A percentile compares a stretch with the other conserved stretches of the same genome.
These are phyloP conservation scores for Pseudogymnoascus sp. DNA, from an alignment of 2,329 filamentous ascomycete genomes.

Conservation along the genomic window DNA sequence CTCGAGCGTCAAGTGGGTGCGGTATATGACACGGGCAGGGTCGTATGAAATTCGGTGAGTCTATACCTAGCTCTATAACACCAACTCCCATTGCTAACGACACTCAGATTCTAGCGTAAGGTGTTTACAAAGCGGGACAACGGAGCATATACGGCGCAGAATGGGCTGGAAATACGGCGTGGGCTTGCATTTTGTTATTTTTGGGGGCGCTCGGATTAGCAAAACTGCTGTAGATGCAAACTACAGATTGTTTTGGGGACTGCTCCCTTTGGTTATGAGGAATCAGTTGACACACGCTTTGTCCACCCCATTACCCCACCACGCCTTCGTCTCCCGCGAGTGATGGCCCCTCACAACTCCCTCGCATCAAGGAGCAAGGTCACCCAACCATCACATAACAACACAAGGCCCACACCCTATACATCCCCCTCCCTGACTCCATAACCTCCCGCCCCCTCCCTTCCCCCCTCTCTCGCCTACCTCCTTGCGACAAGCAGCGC, in stretches of 20 bases:
- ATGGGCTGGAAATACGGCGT: not conserved
- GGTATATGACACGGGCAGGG: constrained; percentile 96
- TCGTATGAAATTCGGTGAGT: constrained; percentile 88
- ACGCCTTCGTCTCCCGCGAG: not conserved
- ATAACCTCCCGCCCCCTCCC: not conserved
- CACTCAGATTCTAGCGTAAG: not conserved
- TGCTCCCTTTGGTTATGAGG: not conserved
- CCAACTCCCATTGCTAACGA: not conserved
- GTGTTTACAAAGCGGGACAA: constrained; percentile 3
- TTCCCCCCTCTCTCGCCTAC: not conserved
- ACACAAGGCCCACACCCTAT: not conserved
- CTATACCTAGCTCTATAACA: not conserved
- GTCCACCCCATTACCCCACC: not conserved
- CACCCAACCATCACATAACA: not conserved
- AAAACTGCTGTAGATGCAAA: not conserved
- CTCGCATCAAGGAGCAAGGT: not conserved
- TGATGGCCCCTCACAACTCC: not conserved
- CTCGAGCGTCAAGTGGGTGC: constrained; percentile 96
- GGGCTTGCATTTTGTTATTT: not conserved
- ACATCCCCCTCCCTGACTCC: no score
- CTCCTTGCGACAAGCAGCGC: not conserved
- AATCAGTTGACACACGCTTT: not conserved
- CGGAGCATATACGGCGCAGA: constrained; percentile 6
- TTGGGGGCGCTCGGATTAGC: not conserved
- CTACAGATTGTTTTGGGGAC: not conserved